Evolutionary conservation across 225 moss, liverwort and hornwort genomes (phyloP).

Genomic region (Physcomitrium patens): DNA sequence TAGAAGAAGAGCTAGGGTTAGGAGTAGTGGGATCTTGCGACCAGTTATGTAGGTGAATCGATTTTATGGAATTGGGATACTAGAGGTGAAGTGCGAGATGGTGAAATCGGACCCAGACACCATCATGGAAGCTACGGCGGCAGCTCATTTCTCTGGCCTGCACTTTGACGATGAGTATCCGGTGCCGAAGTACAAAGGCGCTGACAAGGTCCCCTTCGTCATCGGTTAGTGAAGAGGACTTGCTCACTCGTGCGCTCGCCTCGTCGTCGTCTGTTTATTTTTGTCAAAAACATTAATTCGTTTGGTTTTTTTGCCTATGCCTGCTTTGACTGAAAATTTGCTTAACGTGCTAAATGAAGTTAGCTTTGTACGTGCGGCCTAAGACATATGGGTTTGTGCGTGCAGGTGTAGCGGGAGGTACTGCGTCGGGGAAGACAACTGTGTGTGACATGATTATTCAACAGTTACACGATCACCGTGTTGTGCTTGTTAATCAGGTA

Average conservation of each 20-base stretch:
- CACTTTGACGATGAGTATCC: constrained; percentile 51
- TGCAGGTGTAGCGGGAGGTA: constrained; percentile 86
- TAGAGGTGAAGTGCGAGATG: constrained; percentile 24
- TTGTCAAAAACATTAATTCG: no score
- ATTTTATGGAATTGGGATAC: constrained; percentile 22
- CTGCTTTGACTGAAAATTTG: background rate
- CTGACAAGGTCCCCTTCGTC: constrained; percentile 70
- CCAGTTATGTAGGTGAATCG: background rate
- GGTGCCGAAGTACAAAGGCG: constrained; percentile 46
- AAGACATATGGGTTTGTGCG: constrained; percentile 12
- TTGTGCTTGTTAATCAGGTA: constrained; percentile 88
- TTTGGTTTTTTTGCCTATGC: background rate
- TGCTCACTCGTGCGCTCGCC: no score
- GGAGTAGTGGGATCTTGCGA: constrained; percentile 5
- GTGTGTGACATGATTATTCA: constrained; percentile 99
- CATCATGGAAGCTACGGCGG: constrained; percentile 45
- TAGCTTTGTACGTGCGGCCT: constrained; percentile 1
- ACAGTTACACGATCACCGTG: constrained; percentile 94
- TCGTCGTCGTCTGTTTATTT: no score
- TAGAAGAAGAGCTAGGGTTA: constrained; percentile 3
- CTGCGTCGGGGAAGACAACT: constrained; percentile 98
- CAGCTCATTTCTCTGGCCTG: constrained; percentile 54
- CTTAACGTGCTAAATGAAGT: background rate
- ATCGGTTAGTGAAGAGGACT: constrained; percentile 44
- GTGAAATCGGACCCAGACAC: constrained; percentile 23